phyloP scores from a whole-genome alignment of 495 filamentous ascomycete genomes.

The Neurospora intermedia region DNA sequence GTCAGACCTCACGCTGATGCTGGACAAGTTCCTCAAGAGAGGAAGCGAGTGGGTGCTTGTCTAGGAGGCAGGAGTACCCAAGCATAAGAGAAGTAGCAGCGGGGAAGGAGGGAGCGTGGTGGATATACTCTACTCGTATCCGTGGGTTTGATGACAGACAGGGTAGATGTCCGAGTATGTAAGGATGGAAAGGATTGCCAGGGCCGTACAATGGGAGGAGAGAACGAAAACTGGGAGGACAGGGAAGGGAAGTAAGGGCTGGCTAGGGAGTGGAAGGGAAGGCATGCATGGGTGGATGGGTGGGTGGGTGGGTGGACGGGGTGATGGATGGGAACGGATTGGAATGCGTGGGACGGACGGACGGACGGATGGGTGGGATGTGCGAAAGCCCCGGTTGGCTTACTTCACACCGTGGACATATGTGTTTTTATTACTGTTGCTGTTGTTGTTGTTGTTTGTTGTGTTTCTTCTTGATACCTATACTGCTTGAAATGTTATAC shows the following conservation, averaged over 20 bases:
- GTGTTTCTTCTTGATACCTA: background rate
- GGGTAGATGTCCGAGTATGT: background rate
- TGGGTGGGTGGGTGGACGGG: too few relatives aligned
- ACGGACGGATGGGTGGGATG: background rate
- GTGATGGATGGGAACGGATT: too few relatives aligned
- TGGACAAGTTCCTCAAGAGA: slow-evolving; percentile 96
- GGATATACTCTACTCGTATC: background rate
- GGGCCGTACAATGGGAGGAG: background rate
- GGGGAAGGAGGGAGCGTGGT: background rate
- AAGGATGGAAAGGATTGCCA: background rate
- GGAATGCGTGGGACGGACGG: background rate
- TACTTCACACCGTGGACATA: slow-evolving; percentile 1
- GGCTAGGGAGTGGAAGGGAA: background rate
- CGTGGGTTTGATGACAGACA: background rate
- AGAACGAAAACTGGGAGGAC: background rate
- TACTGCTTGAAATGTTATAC: background rate
- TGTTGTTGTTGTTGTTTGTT: background rate
- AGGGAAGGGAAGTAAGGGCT: background rate
- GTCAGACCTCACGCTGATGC: slow-evolving; percentile 69
- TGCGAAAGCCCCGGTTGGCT: background rate
- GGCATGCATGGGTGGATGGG: too few relatives aligned
- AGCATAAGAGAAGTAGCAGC: background rate
- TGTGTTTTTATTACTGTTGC: background rate
- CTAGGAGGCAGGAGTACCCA: slow-evolving; percentile 25
- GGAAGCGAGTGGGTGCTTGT: slow-evolving; percentile 81